A percentile compares a stretch with the other conserved stretches of the same genome.
phyloP scores from a whole-genome alignment of 2,329 filamentous ascomycete genomes.

The Scedosporium apiospermum region DNA sequence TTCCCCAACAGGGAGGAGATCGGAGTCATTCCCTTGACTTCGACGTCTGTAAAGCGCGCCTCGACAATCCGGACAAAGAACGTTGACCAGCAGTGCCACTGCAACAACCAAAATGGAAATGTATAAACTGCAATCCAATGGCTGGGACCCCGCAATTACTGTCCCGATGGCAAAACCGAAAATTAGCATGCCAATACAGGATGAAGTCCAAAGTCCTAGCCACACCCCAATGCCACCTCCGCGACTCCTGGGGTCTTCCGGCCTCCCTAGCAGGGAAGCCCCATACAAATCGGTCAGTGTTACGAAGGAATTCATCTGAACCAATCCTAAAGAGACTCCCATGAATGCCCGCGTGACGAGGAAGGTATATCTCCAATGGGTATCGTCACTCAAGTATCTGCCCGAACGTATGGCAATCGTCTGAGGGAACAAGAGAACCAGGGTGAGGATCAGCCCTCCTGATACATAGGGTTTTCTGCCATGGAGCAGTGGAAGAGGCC shows the following conservation, averaged over 20 bases:
- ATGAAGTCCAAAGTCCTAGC: slow-evolving; percentile 72
- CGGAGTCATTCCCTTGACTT: not conserved
- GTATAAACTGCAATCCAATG: slow-evolving; percentile 18
- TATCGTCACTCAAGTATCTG: slow-evolving; percentile 44
- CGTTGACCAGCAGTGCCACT: not conserved
- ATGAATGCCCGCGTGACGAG: slow-evolving; percentile 56
- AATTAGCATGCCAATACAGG: slow-evolving; percentile 61
- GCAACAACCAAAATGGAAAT: not conserved
- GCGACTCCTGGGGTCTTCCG: slow-evolving; percentile 60
- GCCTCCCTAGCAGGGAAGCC: slow-evolving; percentile 61
- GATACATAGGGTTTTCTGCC: slow-evolving; percentile 72
- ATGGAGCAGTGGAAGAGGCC: slow-evolving; percentile 66
- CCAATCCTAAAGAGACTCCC: slow-evolving; percentile 62
- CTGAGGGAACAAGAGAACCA: slow-evolving; percentile 69
- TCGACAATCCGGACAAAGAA: not conserved
- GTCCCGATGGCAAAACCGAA: slow-evolving; percentile 66
- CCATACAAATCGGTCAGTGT: slow-evolving; percentile 68
- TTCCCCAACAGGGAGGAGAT: slow-evolving; percentile 38
- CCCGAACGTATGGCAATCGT: slow-evolving; percentile 52
- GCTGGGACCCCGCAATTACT: slow-evolving; percentile 54
- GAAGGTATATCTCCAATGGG: slow-evolving; percentile 49
- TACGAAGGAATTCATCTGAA: slow-evolving; percentile 67
- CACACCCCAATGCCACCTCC: slow-evolving; percentile 74
- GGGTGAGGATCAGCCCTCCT: slow-evolving; percentile 54
- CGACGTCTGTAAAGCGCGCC: not conserved